Percentiles rank a stretch among this genome's conserved stretches.
These are phyloP conservation scores for Corniculantispora saksenae DNA, from an alignment of 2,329 filamentous ascomycete genomes.

Conservation along the genomic window DNA sequence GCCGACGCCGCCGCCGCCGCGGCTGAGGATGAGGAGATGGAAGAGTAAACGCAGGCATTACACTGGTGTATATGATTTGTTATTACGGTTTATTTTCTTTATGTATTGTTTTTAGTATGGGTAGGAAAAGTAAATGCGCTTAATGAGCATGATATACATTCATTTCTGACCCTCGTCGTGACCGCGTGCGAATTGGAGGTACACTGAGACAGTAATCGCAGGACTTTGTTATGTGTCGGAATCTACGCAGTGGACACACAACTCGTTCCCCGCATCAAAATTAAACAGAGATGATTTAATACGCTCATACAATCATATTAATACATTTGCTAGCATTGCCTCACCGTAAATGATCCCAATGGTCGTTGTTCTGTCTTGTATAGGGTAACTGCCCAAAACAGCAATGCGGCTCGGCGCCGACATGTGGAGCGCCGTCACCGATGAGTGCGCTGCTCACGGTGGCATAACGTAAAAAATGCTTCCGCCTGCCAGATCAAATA, in stretches of 20 bases:
- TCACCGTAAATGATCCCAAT: too few relatives aligned
- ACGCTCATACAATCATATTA: neutral
- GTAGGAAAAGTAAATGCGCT: constrained; percentile 17
- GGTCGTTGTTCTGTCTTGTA: neutral
- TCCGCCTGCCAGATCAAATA: too few relatives aligned
- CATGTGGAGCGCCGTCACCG: neutral
- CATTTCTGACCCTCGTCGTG: neutral
- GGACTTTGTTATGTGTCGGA: too few relatives aligned
- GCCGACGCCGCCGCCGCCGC: constrained; percentile 34
- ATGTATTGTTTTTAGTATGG: constrained; percentile 2
- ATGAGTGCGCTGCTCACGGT: too few relatives aligned
- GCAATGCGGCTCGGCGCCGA: neutral
- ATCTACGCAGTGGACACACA: too few relatives aligned
- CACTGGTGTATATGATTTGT: constrained; percentile 10
- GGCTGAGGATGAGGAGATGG: constrained; percentile 36
- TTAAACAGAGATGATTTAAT: too few relatives aligned
- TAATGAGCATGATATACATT: neutral
- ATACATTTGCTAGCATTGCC: too few relatives aligned
- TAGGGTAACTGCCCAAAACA: constrained; percentile 2
- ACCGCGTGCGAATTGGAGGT: too few relatives aligned
- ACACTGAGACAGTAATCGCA: too few relatives aligned
- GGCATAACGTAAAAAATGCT: too few relatives aligned
- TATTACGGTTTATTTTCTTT: neutral
- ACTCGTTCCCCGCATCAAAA: too few relatives aligned
- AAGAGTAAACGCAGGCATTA: constrained; percentile 28